Percentiles rank a stretch among this genome's conserved stretches.
phyloP scores from a whole-genome alignment of 2,329 filamentous ascomycete genomes.

The Huntiella bhutanensis region DNA sequence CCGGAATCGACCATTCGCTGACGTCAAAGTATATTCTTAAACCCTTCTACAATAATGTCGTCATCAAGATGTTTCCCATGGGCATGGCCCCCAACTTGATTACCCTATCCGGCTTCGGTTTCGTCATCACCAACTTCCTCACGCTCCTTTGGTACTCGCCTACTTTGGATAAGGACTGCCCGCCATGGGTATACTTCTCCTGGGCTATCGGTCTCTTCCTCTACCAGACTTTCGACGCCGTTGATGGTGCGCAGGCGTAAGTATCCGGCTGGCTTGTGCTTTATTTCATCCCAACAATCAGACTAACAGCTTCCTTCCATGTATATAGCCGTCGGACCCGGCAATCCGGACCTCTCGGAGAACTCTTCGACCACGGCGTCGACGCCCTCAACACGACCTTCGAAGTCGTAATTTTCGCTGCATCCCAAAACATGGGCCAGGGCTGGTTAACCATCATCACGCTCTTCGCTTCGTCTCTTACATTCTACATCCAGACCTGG shows the following conservation, averaged over 20 bases:
- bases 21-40: constrained; percentile 87
- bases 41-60: constrained; percentile 89
- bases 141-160: constrained; percentile 94
- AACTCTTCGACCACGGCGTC: constrained; percentile 94
- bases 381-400: constrained; percentile 94
- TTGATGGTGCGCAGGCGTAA: constrained; percentile 84
- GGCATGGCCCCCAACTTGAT: constrained; percentile 83
- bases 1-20: constrained; percentile 73
- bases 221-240: constrained; percentile 96
- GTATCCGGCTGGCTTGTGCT: constrained; percentile 19
- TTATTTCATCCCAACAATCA: background rate
- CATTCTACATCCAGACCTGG: constrained; percentile 99
- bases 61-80: constrained; percentile 89
- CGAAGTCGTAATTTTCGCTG: constrained; percentile 80
- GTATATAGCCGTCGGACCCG: constrained; percentile 53
- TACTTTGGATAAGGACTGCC: constrained; percentile 83
- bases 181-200: constrained; percentile 81
- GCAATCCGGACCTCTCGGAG: constrained; percentile 83
- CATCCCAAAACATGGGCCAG: constrained; percentile 81
- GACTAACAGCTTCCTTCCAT: constrained; percentile 1
- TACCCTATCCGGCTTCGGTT: constrained; percentile 75
- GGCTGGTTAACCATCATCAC: constrained; percentile 72
- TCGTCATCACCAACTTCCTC: constrained; percentile 74
- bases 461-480: constrained; percentile 69
- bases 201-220: constrained; percentile 83